Base-by-base conservation (phyloP, 2,329 filamentous ascomycete species). In the Neopestalotiopsis rosae region DNA sequence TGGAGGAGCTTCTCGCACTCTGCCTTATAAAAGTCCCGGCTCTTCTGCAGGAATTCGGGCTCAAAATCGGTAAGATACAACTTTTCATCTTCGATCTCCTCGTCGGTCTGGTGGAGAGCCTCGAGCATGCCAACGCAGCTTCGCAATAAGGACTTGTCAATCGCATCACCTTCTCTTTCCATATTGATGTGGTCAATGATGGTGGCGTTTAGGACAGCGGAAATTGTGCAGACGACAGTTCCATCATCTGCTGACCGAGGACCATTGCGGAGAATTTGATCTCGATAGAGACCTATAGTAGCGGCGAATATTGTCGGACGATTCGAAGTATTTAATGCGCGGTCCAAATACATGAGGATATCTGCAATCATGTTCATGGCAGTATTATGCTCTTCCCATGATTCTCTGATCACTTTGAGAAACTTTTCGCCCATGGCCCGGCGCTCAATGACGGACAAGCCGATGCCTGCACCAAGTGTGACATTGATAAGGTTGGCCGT, bases 311-410 rank as follows among this genome's bases (percentile, higher is more conserved):
- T 96, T 0, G 92, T 92, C 0, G 94, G 91, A 5, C 89, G 87
- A 69, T 90, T 88, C 71, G 97, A 94, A 45, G 90, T 85, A 64
- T 90, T 92, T 76, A 93, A 94, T 34, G 95, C 91, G 64, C 94
- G 92, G 78, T 99, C 95, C 86, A 99, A 94, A 77, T 98, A 98
- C 94, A 98, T 98, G 65, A 98, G 86, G 40, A 98, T 94, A 79
- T 98, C 96, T 4, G 95, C 94, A 65, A 94, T 91, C 95, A 98
- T 98, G 77, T 94, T 94, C 93, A 97, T 97, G 59, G 93, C 95
- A 68, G 93, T 89, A 77, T 95, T 93, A 77, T 99, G 95, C 71
- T 97, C 92, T 70, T 94, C 90, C 94, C 95, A 99, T 2, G 91
- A 90, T 69, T 90, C 86, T 74, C 92, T 92, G 14, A 98, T 80